Conservation (phyloP, 306 rosid species). For the Abrus pulchellus region DNA sequence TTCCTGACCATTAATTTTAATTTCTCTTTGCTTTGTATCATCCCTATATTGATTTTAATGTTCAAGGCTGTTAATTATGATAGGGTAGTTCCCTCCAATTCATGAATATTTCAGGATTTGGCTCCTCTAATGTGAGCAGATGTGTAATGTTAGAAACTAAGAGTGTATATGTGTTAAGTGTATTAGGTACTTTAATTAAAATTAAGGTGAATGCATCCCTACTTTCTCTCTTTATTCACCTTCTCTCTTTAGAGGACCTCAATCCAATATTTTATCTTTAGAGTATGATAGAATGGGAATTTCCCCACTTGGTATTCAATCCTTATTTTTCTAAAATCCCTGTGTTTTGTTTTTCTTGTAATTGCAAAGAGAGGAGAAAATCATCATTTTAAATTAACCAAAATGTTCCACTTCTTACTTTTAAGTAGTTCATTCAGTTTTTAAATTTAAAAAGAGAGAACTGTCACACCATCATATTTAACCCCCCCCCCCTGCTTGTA, state of each 20-base stretch:
- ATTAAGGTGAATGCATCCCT: not conserved
- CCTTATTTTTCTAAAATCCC: conserved; percentile 31
- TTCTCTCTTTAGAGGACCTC: not conserved
- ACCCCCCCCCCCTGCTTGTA: not conserved
- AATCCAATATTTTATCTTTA: conserved; percentile 16
- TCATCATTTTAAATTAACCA: conserved; percentile 16
- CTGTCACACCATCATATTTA: conserved; percentile 3
- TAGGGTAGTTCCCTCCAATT: conserved; percentile 28
- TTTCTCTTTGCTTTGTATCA: conserved; percentile 19
- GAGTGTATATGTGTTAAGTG: conserved; percentile 2
- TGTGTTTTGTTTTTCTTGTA: conserved; percentile 7
- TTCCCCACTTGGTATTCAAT: conserved; percentile 5
- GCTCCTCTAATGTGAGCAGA: not conserved
- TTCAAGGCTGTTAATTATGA: conserved; percentile 40
- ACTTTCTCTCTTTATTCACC: not conserved
- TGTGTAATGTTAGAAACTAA: not conserved
- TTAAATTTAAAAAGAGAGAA: conserved; percentile 25
- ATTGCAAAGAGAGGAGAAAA: conserved; percentile 25
- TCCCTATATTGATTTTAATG: conserved; percentile 24
- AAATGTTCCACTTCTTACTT: conserved; percentile 14
- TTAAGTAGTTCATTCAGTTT: conserved; percentile 1
- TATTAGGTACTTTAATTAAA: not conserved
- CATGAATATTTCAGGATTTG: not conserved
- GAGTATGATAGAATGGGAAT: conserved; percentile 32
- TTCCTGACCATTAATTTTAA: conserved; percentile 45